Evolutionary conservation across 495 filamentous ascomycete genomes (phyloP).

Genomic region (Pseudomonodictys pantanalensis): DNA sequence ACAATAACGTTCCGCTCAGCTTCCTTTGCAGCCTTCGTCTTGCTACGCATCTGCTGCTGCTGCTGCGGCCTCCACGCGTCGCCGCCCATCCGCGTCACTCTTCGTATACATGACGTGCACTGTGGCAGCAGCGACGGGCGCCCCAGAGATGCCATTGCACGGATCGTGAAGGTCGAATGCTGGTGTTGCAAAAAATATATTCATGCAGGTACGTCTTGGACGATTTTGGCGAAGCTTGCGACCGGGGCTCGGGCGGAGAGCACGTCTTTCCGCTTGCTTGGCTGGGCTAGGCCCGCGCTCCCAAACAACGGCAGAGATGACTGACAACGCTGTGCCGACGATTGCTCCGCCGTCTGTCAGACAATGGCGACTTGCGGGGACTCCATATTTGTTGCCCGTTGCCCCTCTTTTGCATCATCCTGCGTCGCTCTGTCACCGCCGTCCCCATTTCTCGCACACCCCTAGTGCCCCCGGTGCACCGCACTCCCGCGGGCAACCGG

Average conservation of each 20-base stretch:
- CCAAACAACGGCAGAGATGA: conserved; percentile 8
- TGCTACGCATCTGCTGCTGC: conserved; percentile 50
- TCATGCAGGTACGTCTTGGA: no score
- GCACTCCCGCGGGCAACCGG: conserved; percentile 4
- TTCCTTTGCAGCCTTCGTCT: conserved; percentile 51
- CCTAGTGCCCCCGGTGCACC: conserved; percentile 6
- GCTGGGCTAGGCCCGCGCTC: not conserved
- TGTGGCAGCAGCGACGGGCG: conserved; percentile 33
- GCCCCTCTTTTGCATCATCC: conserved; percentile 1
- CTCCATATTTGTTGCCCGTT: not conserved
- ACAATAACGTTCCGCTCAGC: conserved; percentile 53
- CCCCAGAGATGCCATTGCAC: conserved; percentile 27
- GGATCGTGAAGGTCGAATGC: conserved; percentile 1
- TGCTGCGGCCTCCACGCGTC: conserved; percentile 21
- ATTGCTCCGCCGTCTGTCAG: conserved; percentile 14
- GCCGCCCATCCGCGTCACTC: conserved; percentile 28
- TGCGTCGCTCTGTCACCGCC: not conserved
- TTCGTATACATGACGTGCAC: conserved; percentile 37
- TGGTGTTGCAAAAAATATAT: not conserved
- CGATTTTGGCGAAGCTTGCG: conserved; percentile 26
- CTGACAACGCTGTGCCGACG: conserved; percentile 19
- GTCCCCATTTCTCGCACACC: not conserved
- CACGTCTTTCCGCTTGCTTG: not conserved
- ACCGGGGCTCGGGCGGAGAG: no score
- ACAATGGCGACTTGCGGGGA: conserved; percentile 23